Percentiles rank a stretch among this genome's conserved stretches.
Conservation (phyloP, 768 basidiomycete species). For the Clavaria fumosa region DNA sequence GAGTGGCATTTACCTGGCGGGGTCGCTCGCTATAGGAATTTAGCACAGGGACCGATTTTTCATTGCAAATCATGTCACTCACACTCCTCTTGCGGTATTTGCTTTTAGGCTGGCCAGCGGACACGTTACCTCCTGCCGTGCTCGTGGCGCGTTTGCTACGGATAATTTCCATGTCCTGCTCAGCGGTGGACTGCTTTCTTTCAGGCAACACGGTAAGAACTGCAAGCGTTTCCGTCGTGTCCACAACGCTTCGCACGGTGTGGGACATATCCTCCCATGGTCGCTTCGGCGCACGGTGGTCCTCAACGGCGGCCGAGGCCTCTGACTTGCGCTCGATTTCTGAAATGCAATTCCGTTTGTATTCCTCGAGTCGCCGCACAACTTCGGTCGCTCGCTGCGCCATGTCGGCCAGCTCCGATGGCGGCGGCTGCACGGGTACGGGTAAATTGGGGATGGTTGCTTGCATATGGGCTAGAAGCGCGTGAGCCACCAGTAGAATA, state of each 20-base stretch:
- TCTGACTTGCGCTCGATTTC: conserved; percentile 23
- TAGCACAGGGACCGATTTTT: conserved; percentile 1
- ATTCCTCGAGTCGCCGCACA: conserved; percentile 50
- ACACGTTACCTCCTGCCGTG: conserved; percentile 35
- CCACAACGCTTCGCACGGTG: conserved; percentile 21
- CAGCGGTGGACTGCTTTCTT: conserved; percentile 46
- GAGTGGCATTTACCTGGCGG: conserved; percentile 82
- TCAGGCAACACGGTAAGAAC: neutral
- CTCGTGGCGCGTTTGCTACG: conserved; percentile 68
- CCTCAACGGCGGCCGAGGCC: conserved; percentile 24
- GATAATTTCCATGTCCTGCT: conserved; percentile 77
- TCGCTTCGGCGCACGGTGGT: conserved; percentile 52
- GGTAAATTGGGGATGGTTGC: conserved; percentile 24
- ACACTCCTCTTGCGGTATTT: conserved; percentile 81
- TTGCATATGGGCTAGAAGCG: conserved; percentile 27
- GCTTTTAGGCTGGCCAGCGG: conserved; percentile 46
- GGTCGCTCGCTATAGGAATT: conserved; percentile 46
- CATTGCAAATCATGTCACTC: conserved; percentile 24
- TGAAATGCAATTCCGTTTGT: conserved; percentile 28
- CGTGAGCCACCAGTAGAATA: conserved; percentile 1
- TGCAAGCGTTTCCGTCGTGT: neutral
- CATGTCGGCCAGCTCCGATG: conserved; percentile 55
- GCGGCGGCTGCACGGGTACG: conserved; percentile 33
- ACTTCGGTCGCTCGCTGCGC: conserved; percentile 47
- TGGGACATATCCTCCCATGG: conserved; percentile 65